Conservation (phyloP, 352 stramenopile species). For the Pythium chondricola region DNA sequence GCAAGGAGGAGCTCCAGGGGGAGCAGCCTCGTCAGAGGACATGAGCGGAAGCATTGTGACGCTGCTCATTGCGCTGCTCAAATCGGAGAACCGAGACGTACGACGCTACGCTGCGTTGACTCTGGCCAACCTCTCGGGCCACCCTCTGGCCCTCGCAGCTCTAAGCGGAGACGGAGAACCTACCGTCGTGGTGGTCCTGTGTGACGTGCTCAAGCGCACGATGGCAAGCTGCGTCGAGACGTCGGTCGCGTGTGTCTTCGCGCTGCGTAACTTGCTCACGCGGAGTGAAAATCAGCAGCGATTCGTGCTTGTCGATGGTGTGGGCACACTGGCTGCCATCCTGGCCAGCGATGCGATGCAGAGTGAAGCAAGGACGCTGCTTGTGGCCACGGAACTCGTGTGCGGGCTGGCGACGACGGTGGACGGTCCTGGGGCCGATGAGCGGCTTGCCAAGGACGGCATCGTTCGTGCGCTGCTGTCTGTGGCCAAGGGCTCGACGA, state of each 20-base stretch:
- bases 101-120: constrained; percentile 57
- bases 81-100: constrained; percentile 58
- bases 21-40: too few relatives aligned
- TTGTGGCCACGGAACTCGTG: constrained; percentile 57
- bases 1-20: too few relatives aligned
- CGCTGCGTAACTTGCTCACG: constrained; percentile 70
- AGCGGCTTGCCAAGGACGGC: constrained; percentile 65
- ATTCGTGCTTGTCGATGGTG: constrained; percentile 54
- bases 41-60: constrained; percentile 38
- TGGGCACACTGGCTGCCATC: constrained; percentile 58
- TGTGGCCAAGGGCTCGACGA: constrained; percentile 43
- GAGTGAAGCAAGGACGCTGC: constrained; percentile 36
- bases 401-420: constrained; percentile 55
- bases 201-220: constrained; percentile 61
- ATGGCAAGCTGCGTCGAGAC: constrained; percentile 53
- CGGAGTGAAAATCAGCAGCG: constrained; percentile 45
- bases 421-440: constrained; percentile 30
- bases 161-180: constrained; percentile 36
- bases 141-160: constrained; percentile 40
- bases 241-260: constrained; percentile 50
- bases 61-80: constrained; percentile 58
- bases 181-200: constrained; percentile 39
- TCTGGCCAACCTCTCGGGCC: constrained; percentile 59
- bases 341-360: constrained; percentile 42
- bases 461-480: constrained; percentile 56